Percentiles rank a stretch among this genome's conserved stretches.
Conservation (phyloP, 2,329 filamentous ascomycete genomes). For the Thermothelomyces thermophilus region DNA sequence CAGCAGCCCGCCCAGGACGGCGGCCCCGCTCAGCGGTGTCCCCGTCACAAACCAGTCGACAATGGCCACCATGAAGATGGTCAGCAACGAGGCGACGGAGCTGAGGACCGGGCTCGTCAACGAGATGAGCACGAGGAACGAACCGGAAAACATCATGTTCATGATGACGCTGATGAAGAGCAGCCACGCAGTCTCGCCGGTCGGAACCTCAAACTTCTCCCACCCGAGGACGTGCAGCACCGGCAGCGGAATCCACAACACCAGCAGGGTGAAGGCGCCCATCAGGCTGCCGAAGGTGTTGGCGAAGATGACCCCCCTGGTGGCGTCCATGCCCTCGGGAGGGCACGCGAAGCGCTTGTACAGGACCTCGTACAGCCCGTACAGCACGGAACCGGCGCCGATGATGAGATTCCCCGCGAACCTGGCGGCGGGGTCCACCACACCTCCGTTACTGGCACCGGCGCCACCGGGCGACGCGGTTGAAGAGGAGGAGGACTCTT, state of each 20-base stretch:
- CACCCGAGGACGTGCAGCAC: slow-evolving; percentile 71
- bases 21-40: slow-evolving; percentile 64
- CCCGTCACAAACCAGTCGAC: slow-evolving; percentile 85
- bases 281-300: slow-evolving; percentile 88
- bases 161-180: slow-evolving; percentile 73
- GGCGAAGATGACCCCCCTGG: slow-evolving; percentile 92
- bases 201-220: slow-evolving; percentile 78
- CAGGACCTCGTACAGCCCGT: slow-evolving; percentile 93
- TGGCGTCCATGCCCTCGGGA: slow-evolving; percentile 75
- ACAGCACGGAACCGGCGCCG: slow-evolving; percentile 81
- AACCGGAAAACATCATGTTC: slow-evolving; percentile 89
- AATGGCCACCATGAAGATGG: slow-evolving; percentile 92
- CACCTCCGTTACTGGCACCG: slow-evolving; percentile 8
- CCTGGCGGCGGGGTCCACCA: slow-evolving; percentile 51
- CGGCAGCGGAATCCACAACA: slow-evolving; percentile 89
- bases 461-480: neutral
- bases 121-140: slow-evolving; percentile 86
- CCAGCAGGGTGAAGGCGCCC: slow-evolving; percentile 73
- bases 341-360: slow-evolving; percentile 94
- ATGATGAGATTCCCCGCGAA: slow-evolving; percentile 87
- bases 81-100: slow-evolving; percentile 86
- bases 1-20: slow-evolving; percentile 73
- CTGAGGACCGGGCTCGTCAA: slow-evolving; percentile 88
- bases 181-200: slow-evolving; percentile 70
- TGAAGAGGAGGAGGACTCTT: slow-evolving; percentile 14